Base-by-base conservation (phyloP, 2,329 filamentous ascomycete genomes). In the Sporothrix brunneoviolacea region DNA sequence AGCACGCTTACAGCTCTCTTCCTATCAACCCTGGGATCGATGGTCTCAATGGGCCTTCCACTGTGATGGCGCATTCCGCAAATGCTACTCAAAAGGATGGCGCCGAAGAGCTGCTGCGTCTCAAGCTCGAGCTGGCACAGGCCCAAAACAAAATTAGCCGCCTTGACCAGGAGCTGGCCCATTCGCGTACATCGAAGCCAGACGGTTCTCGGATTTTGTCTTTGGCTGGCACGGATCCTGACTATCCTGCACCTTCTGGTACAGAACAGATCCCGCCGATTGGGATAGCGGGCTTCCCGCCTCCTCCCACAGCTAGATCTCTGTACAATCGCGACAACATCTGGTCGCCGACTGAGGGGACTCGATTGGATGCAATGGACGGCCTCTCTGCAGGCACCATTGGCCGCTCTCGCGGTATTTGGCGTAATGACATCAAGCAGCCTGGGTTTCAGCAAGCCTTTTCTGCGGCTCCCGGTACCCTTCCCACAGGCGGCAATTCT, bases 41-140 rank as follows among this genome's bases (percentile, higher is more conserved):
- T 47, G 68, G 68, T 21, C 75, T 78, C 54, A 65, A 69, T 41
- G 67, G 66, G 22, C 72, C 74, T 15, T 71, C 68, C 21, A 21
- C 15, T 19, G 71, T 75, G 2, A 70, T 70, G n/a, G 74, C 72
- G 46, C 72, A 74, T 33, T 71, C 77, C 36, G 71, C 78, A 21
- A 83, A 76, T 61, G 70, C 71, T 35, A 65, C 66, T 8, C 64
- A 74, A 8, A 71, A 74, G 24, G 73, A 75, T 37, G 59, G 60
- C 49, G 62, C 65, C 28, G 78, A 81, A 27, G 84, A 89, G 63
- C 68, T 90, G 24, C 68, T 81, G 53, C 80, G 79, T 46, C 72
- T 91, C 51, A 87, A 86, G 69, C 68, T 82, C 47, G 80, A 90
- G 66, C 77, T 91, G 46, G 83, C 83, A 38, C 75, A 82, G 54